Evolutionary conservation across 164 flowering plant species (phyloP).

Genomic region (Houttuynia cordata): DNA sequence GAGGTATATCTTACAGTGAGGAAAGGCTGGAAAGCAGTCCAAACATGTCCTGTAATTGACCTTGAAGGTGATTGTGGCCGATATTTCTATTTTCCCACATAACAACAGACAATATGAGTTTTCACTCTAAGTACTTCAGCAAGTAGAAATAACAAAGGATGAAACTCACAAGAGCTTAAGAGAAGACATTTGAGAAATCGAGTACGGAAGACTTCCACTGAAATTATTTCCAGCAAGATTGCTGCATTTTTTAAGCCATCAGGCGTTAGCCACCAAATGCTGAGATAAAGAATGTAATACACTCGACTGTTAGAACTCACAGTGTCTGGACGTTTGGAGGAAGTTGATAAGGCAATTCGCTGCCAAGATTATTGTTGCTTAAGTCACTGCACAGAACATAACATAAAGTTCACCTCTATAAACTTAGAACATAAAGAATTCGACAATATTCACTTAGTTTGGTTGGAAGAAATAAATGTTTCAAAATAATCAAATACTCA

Average conservation of each 20-base stretch:
- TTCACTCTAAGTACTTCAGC: no score
- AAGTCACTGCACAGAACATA: not conserved
- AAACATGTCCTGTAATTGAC: slow-evolving; percentile 40
- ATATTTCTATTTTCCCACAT: slow-evolving; percentile 37
- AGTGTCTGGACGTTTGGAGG: slow-evolving; percentile 54
- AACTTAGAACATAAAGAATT: not conserved
- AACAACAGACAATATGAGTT: not conserved
- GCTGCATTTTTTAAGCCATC: slow-evolving; percentile 29
- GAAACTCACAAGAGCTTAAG: slow-evolving; percentile 67
- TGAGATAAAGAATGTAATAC: not conserved
- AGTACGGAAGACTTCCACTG: slow-evolving; percentile 52
- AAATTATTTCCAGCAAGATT: slow-evolving; percentile 62
- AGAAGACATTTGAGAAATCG: slow-evolving; percentile 43
- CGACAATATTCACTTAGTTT: not conserved
- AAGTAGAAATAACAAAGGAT: not conserved
- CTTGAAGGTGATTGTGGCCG: slow-evolving; percentile 65
- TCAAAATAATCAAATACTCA: slow-evolving; percentile 23
- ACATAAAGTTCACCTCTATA: not conserved
- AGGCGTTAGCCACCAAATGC: slow-evolving; percentile 1
- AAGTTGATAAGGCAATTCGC: slow-evolving; percentile 51
- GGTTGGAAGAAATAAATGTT: not conserved
- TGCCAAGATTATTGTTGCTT: slow-evolving; percentile 43
- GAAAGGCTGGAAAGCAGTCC: slow-evolving; percentile 46
- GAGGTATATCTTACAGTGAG: slow-evolving; percentile 46
- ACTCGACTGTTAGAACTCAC: slow-evolving; percentile 25